These are phyloP conservation scores for Ilyonectria mors-panacis DNA, from an alignment of 2,329 filamentous ascomycete species.

Conservation along the genomic window DNA sequence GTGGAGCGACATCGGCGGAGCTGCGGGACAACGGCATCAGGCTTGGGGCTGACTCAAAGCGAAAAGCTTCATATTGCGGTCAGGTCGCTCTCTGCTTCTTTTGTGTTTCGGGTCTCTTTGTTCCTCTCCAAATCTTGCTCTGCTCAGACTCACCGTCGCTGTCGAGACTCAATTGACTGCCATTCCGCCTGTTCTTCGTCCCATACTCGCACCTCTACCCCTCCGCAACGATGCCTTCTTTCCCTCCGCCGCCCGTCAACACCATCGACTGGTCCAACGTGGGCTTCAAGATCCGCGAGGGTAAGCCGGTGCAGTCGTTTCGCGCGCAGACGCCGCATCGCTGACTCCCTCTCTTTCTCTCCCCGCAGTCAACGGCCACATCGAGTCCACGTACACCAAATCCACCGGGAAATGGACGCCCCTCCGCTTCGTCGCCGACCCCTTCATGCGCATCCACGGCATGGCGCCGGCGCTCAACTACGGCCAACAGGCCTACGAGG, in stretches of 20 bases:
- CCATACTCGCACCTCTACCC: background rate
- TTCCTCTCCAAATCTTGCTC: background rate
- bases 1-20: conserved; percentile 44
- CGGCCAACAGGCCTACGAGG: conserved; percentile 97
- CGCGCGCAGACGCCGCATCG: background rate
- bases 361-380: conserved; percentile 88
- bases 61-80: conserved; percentile 27
- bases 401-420: conserved; percentile 83
- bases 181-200: background rate
- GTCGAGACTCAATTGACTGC: conserved; percentile 12
- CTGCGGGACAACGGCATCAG: conserved; percentile 5
- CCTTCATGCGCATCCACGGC: conserved; percentile 90
- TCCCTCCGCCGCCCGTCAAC: conserved; percentile 83
- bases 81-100: background rate
- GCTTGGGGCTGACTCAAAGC: conserved; percentile 26
- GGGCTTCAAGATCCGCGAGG: conserved; percentile 93
- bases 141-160: background rate
- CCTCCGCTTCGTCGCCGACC: conserved; percentile 85
- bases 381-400: conserved; percentile 87
- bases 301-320: conserved; percentile 59
- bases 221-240: conserved; percentile 63
- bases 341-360: background rate
- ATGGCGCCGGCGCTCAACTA: conserved; percentile 98
- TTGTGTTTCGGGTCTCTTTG: background rate
- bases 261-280: conserved; percentile 95